Evolutionary conservation across 768 basidiomycete genomes (phyloP).

Genomic region (Mycena kentingensis): DNA sequence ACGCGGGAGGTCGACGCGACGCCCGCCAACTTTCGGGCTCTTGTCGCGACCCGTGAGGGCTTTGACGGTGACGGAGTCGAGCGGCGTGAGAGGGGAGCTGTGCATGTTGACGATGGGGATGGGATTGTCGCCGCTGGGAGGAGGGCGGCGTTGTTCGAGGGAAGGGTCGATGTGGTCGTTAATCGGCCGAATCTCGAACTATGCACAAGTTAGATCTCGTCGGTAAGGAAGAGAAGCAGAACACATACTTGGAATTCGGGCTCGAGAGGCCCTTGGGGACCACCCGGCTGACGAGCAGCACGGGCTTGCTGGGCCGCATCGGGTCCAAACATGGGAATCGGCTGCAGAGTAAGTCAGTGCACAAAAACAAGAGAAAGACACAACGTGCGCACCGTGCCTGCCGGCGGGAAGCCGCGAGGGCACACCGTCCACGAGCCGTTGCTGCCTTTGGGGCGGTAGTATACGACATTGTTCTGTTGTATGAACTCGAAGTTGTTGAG

Average conservation of each 20-base stretch:
- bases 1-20: not conserved
- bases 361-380: not conserved
- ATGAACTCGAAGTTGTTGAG: not conserved
- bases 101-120: too few relatives aligned
- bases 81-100: not conserved
- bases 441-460: not conserved
- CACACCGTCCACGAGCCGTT: not conserved
- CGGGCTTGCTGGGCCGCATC: too few relatives aligned
- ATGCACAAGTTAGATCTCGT: not conserved
- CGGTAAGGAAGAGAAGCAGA: not conserved
- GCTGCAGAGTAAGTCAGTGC: too few relatives aligned
- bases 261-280: not conserved
- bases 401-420: not conserved
- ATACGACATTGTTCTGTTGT: not conserved
- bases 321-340: too few relatives aligned
- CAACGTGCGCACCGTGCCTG: not conserved
- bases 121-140: not conserved
- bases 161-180: not conserved
- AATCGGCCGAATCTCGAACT: not conserved
- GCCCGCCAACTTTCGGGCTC: not conserved
- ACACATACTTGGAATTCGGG: not conserved
- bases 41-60: not conserved
- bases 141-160: too few relatives aligned
- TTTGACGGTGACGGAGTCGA: not conserved
- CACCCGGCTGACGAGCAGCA: not conserved